Evolutionary conservation across 2,329 filamentous ascomycete species (phyloP).

Genomic region (Pestalotiopsis sp.): DNA sequence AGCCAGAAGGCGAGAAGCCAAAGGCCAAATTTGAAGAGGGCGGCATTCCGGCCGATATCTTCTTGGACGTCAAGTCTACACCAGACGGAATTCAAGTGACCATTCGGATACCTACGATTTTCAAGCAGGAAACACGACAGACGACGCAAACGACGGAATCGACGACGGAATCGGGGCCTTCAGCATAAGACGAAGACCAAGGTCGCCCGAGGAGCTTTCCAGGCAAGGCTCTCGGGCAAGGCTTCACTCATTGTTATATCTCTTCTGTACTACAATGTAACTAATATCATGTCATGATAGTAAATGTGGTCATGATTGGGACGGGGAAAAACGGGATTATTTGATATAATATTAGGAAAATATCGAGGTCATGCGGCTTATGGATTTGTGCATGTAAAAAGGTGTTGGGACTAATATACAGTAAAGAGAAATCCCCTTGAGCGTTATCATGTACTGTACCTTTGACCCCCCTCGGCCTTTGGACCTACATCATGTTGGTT

Average conservation of each 20-base stretch:
- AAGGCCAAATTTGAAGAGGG: slow-evolving; percentile 30
- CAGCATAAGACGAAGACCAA: not conserved
- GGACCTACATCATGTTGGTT: not conserved
- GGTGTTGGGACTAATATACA: not conserved
- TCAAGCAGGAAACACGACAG: slow-evolving; percentile 36
- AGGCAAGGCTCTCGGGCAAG: not conserved
- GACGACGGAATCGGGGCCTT: not conserved
- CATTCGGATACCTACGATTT: slow-evolving; percentile 60
- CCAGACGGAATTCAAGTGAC: slow-evolving; percentile 60
- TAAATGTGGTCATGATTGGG: not conserved
- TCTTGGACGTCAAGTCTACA: slow-evolving; percentile 60
- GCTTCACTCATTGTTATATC: not conserved
- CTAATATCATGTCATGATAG: not conserved
- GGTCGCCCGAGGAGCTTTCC: not conserved
- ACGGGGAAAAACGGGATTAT: not conserved
- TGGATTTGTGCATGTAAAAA: not conserved
- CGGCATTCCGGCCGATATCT: slow-evolving; percentile 55
- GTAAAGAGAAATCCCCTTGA: not conserved
- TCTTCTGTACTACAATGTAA: not conserved
- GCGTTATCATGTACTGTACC: not conserved
- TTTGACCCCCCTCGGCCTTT: not conserved
- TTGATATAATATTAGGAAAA: not conserved
- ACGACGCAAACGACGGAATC: not conserved
- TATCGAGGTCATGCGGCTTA: not conserved
- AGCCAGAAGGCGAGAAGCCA: slow-evolving; percentile 21